A percentile compares a stretch with the other conserved stretches of the same genome.
Evolutionary conservation across 2,329 filamentous ascomycete genomes (phyloP).

Genomic region (Amesomyces nigricolor): DNA sequence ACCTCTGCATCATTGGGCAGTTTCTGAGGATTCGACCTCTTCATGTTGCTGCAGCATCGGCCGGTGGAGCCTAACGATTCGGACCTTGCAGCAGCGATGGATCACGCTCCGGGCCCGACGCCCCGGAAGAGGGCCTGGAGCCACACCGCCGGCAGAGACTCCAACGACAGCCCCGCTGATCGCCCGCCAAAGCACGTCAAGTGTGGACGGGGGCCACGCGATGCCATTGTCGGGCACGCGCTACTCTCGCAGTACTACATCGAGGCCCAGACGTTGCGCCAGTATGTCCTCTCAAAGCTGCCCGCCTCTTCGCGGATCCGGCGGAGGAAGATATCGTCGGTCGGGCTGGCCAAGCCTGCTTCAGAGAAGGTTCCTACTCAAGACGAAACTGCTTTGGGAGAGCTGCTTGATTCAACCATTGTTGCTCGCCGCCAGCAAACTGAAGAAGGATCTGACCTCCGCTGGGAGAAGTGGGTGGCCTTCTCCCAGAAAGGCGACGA

Average conservation of each 20-base stretch:
- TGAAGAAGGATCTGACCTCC: slow-evolving; percentile 32
- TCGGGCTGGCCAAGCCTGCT: slow-evolving; percentile 33
- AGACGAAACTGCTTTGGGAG: slow-evolving; percentile 41
- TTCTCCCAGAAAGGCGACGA: slow-evolving; percentile 61
- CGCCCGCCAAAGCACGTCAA: slow-evolving; percentile 24
- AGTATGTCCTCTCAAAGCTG: slow-evolving; percentile 62
- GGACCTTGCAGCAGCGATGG: slow-evolving; percentile 14
- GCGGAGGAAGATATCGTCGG: slow-evolving; percentile 48
- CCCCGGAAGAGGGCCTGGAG: slow-evolving; percentile 20
- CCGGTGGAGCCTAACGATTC: slow-evolving; percentile 1
- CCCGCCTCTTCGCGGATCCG: slow-evolving; percentile 60
- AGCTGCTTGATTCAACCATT: slow-evolving; percentile 63
- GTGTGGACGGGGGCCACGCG: slow-evolving; percentile 4
- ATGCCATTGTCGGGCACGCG: slow-evolving; percentile 43
- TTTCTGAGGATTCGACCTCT: background rate
- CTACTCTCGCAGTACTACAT: slow-evolving; percentile 66
- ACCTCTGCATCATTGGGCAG: background rate
- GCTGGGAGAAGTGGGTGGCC: slow-evolving; percentile 50
- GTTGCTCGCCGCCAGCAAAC: slow-evolving; percentile 46
- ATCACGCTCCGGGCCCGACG: slow-evolving; percentile 1
- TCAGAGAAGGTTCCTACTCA: slow-evolving; percentile 24
- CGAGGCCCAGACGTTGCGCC: slow-evolving; percentile 59
- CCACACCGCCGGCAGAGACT: slow-evolving; percentile 11
- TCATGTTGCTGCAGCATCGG: background rate
- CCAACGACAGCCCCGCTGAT: slow-evolving; percentile 8